Evolutionary conservation across 768 basidiomycete genomes (phyloP).

Genomic region (Tricholoma flavovirens): DNA sequence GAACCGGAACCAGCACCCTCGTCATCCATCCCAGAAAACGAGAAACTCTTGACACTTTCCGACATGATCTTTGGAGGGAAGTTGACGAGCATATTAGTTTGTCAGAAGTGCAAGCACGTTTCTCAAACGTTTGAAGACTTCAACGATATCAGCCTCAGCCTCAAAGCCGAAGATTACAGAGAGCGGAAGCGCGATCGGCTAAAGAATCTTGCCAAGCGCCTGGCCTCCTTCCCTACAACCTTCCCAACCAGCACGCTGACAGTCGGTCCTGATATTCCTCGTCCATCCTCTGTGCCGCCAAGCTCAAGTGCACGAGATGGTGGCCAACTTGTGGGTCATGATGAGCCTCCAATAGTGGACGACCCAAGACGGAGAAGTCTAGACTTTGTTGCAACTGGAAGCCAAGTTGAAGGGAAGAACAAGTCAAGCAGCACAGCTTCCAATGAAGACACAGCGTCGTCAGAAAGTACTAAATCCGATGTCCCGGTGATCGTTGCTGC

Average conservation of each 20-base stretch:
- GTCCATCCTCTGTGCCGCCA: conserved; percentile 58
- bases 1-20: conserved; percentile 10
- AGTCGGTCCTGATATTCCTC: conserved; percentile 28
- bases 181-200: conserved; percentile 74
- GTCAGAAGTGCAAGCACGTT: conserved; percentile 89
- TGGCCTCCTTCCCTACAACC: conserved; percentile 35
- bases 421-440: conserved; percentile 7
- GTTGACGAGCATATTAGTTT: conserved; percentile 87
- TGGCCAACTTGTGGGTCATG: conserved; percentile 24
- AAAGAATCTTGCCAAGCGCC: conserved; percentile 64
- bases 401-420: conserved; percentile 13
- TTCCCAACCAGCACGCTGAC: conserved; percentile 5
- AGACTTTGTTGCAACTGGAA: conserved; percentile 26
- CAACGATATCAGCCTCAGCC: conserved; percentile 86
- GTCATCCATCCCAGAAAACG: conserved; percentile 31
- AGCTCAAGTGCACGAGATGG: conserved; percentile 23
- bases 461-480: conserved; percentile 24
- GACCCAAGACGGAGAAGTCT: conserved; percentile 41
- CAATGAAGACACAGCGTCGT: conserved; percentile 13
- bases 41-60: conserved; percentile 62
- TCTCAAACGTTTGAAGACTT: conserved; percentile 93
- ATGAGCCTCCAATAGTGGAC: conserved; percentile 30
- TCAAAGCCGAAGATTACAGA: conserved; percentile 78
- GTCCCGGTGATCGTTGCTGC: conserved; percentile 24
- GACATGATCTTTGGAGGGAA: conserved; percentile 91